Percentiles rank a stretch among this genome's conserved stretches.
These are phyloP conservation scores for Syzygium aqueum DNA, from an alignment of 345 rosid species.

Conservation along the genomic window DNA sequence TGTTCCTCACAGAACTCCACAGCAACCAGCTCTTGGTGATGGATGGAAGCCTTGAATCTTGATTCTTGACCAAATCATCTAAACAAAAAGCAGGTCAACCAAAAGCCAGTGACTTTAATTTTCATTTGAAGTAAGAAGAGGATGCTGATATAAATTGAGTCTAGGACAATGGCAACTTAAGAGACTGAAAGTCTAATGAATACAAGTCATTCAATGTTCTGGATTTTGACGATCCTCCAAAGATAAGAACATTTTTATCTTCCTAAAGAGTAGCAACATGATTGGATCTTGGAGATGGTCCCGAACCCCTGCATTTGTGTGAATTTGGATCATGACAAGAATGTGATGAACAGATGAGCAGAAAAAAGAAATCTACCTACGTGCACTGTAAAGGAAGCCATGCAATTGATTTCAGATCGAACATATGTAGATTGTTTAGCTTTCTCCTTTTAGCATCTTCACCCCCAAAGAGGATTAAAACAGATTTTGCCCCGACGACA, in stretches of 20 bases:
- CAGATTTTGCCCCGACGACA: constrained; percentile 68
- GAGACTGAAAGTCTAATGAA: constrained; percentile 58
- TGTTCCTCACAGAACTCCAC: constrained; percentile 83
- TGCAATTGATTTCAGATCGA: constrained; percentile 82
- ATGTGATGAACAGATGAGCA: too few species aligned
- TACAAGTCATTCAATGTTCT: constrained; percentile 77
- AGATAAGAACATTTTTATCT: too few species aligned
- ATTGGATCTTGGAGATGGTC: too few species aligned
- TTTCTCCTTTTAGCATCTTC: constrained; percentile 89
- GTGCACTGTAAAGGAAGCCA: constrained; percentile 61
- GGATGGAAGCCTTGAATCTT: constrained; percentile 89
- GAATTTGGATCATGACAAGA: too few species aligned
- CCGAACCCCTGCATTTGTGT: too few species aligned
- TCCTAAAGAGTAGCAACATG: too few species aligned
- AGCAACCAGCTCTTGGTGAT: constrained; percentile 84
- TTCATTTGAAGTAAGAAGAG: neutral
- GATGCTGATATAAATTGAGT: neutral
- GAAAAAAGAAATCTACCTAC: too few species aligned
- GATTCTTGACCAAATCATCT: constrained; percentile 97
- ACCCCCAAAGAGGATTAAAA: constrained; percentile 74
- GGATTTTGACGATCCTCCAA: constrained; percentile 41
- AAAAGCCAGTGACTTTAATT: neutral
- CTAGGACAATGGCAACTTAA: neutral
- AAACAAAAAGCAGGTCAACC: neutral
- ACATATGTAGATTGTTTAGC: constrained; percentile 86